phyloP scores from a whole-genome alignment of 495 filamentous ascomycete genomes.

The Hypoxylon fuscum region DNA sequence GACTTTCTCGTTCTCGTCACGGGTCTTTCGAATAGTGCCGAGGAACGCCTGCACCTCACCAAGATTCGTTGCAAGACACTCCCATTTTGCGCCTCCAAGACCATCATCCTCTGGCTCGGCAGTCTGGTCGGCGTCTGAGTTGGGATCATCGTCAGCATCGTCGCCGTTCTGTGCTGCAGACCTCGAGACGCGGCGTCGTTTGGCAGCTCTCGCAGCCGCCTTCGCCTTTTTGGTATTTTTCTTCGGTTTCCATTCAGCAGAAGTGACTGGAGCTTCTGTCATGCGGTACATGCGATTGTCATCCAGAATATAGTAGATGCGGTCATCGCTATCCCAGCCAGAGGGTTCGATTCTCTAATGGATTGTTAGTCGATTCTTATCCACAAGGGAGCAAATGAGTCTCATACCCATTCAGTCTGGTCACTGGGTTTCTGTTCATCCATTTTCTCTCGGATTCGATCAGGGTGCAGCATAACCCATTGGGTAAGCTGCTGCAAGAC shows the following conservation, averaged over 20 bases:
- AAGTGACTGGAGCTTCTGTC: constrained; percentile 69
- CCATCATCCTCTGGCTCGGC: constrained; percentile 64
- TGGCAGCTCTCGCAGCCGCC: constrained; percentile 72
- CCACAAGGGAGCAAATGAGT: neutral
- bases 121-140: constrained; percentile 48
- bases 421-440: constrained; percentile 81
- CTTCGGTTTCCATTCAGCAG: constrained; percentile 70
- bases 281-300: constrained; percentile 92
- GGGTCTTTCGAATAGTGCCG: constrained; percentile 72
- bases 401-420: constrained; percentile 82
- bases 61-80: constrained; percentile 84
- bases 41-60: constrained; percentile 80
- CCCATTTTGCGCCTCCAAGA: constrained; percentile 82
- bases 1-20: constrained; percentile 82
- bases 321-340: constrained; percentile 86
- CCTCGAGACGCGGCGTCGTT: constrained; percentile 71
- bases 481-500: constrained; percentile 90
- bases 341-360: constrained; percentile 87
- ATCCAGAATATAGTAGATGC: constrained; percentile 88
- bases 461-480: constrained; percentile 87
- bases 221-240: constrained; percentile 78
- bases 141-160: constrained; percentile 59
- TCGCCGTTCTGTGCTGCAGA: constrained; percentile 47
- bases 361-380: constrained; percentile 36
- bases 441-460: constrained; percentile 86